These are phyloP conservation scores for Wickerhamomyces kurtzmanii DNA, from an alignment of 805 yeast species.

Conservation along the genomic window DNA sequence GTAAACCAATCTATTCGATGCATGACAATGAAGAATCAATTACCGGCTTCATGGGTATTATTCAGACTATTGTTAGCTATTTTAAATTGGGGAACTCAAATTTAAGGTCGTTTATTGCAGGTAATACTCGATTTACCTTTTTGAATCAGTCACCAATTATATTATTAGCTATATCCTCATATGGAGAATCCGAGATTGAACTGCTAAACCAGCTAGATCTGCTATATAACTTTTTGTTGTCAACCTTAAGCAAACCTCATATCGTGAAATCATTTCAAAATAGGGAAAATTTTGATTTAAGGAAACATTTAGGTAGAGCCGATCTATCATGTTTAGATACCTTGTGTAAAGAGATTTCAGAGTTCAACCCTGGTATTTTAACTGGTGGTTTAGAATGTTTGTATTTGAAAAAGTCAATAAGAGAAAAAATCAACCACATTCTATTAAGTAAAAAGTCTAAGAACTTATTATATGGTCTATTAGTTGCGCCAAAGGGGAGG, in stretches of 20 bases:
- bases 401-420: slow-evolving; percentile 42
- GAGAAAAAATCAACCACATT: slow-evolving; percentile 49
- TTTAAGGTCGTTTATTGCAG: slow-evolving; percentile 42
- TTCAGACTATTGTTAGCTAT: slow-evolving; percentile 69
- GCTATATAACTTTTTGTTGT: slow-evolving; percentile 67
- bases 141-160: slow-evolving; percentile 60
- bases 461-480: slow-evolving; percentile 64
- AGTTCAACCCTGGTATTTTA: slow-evolving; percentile 47
- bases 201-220: slow-evolving; percentile 58
- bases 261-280: slow-evolving; percentile 57
- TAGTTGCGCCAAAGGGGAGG: slow-evolving; percentile 54
- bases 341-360: slow-evolving; percentile 42
- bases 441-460: slow-evolving; percentile 37
- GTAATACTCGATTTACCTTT: slow-evolving; percentile 44
- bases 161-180: slow-evolving; percentile 56
- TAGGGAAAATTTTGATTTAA: slow-evolving; percentile 72
- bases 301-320: slow-evolving; percentile 65
- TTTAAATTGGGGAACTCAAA: slow-evolving; percentile 36
- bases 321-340: slow-evolving; percentile 66
- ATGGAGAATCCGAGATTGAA: slow-evolving; percentile 42
- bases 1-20: slow-evolving; percentile 79
- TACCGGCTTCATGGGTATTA: slow-evolving; percentile 66
- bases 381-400: slow-evolving; percentile 61
- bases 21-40: slow-evolving; percentile 62
- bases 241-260: slow-evolving; percentile 76